These are phyloP conservation scores for Teunomyces atbi DNA, from an alignment of 805 yeast species.

Conservation along the genomic window DNA sequence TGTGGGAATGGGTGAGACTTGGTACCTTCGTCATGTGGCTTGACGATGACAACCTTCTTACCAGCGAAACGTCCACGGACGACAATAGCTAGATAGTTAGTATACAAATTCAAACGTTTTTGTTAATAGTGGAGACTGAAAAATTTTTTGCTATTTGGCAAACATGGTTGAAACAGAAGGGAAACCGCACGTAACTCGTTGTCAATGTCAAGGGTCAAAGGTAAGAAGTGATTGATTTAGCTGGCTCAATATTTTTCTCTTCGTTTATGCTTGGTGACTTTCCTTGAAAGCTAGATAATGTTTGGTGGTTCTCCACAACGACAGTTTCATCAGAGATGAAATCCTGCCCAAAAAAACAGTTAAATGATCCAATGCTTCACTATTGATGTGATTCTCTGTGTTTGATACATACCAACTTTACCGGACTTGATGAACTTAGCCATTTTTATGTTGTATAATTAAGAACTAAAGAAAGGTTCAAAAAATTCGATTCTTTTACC, in stretches of 20 bases:
- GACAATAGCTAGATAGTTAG: constrained; percentile 72
- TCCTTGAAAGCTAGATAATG: no score
- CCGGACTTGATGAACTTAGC: constrained; percentile 99
- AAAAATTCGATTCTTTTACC: constrained; percentile 7
- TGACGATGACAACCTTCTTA: constrained; percentile 98
- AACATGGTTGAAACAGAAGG: background rate
- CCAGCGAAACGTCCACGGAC: constrained; percentile 99
- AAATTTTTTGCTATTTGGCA: background rate
- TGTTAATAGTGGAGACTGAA: background rate
- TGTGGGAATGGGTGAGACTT: constrained; percentile 98
- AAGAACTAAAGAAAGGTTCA: constrained; percentile 15
- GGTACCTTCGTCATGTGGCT: constrained; percentile 98
- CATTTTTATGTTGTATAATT: constrained; percentile 48
- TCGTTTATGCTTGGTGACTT: no score
- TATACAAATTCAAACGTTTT: constrained; percentile 1
- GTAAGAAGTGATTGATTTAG: no score
- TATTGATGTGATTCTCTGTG: constrained; percentile 1
- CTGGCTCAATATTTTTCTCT: no score
- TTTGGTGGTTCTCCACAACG: background rate
- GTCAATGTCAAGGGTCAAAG: no score
- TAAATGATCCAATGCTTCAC: background rate
- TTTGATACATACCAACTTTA: constrained; percentile 86
- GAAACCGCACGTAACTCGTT: no score
- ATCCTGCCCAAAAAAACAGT: background rate
- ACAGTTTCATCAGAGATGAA: background rate